phyloP scores from a whole-genome alignment of 306 rosid species.

The Lathyrus aphaca region DNA sequence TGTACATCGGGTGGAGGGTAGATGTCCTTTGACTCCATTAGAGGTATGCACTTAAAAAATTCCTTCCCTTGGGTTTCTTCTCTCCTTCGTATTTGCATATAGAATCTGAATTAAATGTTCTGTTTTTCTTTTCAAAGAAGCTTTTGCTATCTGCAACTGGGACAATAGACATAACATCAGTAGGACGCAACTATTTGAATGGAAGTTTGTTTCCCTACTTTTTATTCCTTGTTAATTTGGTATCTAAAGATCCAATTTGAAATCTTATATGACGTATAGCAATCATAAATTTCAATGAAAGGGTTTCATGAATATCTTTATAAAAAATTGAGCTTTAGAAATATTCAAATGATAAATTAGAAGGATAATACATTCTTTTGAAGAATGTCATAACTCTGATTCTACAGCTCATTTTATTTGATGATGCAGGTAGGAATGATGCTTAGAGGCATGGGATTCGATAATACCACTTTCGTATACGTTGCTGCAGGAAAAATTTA shows the following conservation, averaged over 20 bases:
- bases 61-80: conserved; percentile 19
- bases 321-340: neutral
- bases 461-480: conserved; percentile 81
- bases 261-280: neutral
- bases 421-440: conserved; percentile 85
- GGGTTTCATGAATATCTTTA: conserved; percentile 1
- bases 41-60: conserved; percentile 58
- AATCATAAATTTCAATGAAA: conserved; percentile 27
- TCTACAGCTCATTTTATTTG: conserved; percentile 33
- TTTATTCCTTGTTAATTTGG: conserved; percentile 5
- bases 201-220: neutral
- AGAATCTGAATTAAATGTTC: conserved; percentile 5
- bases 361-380: conserved; percentile 4
- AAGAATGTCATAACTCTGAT: conserved; percentile 17
- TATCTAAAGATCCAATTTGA: neutral
- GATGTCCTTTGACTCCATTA: conserved; percentile 91
- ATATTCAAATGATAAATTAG: conserved; percentile 10
- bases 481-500: conserved; percentile 94
- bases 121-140: conserved; percentile 19
- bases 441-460: conserved; percentile 98
- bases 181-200: neutral
- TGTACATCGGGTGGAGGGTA: conserved; percentile 89
- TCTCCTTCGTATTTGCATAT: conserved; percentile 4
- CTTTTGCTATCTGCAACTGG: conserved; percentile 22
- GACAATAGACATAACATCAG: neutral